These are phyloP conservation scores for Citrus trifoliata DNA, from an alignment of 345 rosid genomes.

Conservation along the genomic window DNA sequence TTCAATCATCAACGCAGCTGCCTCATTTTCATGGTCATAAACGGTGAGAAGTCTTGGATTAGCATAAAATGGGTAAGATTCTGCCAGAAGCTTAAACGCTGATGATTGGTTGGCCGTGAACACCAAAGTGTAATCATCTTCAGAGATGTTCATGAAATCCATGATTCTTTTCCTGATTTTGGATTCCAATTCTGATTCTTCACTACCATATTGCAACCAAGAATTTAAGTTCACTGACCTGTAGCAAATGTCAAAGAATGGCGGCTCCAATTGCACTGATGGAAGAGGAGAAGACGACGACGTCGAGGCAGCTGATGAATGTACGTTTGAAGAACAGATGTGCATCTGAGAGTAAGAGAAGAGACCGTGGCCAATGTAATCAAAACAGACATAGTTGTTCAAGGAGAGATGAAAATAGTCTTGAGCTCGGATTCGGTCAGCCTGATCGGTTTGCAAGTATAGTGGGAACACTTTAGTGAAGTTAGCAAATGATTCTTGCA, in stretches of 20 bases:
- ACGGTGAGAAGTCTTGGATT: conserved; percentile 59
- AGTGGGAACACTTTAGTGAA: conserved; percentile 50
- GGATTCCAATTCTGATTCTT: conserved; percentile 49
- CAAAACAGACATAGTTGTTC: conserved; percentile 52
- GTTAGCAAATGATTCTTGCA: conserved; percentile 46
- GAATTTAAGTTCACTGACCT: conserved; percentile 43
- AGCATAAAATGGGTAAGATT: conserved; percentile 57
- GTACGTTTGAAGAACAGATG: neutral
- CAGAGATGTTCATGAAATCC: conserved; percentile 73
- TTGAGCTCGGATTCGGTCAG: conserved; percentile 57
- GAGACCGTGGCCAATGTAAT: conserved; percentile 65
- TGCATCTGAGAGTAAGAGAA: conserved; percentile 65
- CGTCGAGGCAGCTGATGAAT: conserved; percentile 18
- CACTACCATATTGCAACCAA: conserved; percentile 31
- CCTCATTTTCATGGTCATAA: conserved; percentile 75
- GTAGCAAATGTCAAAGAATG: conserved; percentile 45
- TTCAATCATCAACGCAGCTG: conserved; percentile 48
- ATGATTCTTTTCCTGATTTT: conserved; percentile 48
- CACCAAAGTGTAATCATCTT: conserved; percentile 61
- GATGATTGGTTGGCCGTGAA: conserved; percentile 68
- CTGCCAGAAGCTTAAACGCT: conserved; percentile 78
- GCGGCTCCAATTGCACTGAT: neutral
- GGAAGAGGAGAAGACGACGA: conserved; percentile 30
- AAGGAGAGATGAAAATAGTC: conserved; percentile 63
- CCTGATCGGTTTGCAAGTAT: conserved; percentile 44